Conservation (phyloP, 306 rosid species). For the Fragaria nilgerrensis region DNA sequence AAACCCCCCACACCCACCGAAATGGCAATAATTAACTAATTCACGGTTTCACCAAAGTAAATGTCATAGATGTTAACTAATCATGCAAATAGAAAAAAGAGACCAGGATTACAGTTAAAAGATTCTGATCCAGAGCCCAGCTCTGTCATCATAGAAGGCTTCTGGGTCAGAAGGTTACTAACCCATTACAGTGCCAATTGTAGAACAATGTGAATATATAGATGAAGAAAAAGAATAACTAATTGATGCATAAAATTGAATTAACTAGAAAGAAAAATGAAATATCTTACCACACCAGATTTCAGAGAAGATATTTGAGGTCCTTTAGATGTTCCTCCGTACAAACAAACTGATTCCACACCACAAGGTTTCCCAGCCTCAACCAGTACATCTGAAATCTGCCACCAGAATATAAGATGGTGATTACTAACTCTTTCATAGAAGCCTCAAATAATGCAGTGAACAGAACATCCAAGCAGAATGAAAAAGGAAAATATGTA, state of each 20-base stretch:
- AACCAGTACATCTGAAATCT: conserved; percentile 86
- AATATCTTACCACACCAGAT: conserved; percentile 83
- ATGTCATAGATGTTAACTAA: neutral
- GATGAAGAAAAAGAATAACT: neutral
- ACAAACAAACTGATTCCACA: conserved; percentile 68
- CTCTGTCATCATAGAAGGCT: neutral
- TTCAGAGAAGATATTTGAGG: conserved; percentile 76
- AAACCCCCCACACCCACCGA: neutral
- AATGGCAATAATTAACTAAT: neutral
- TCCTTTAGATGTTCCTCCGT: conserved; percentile 91
- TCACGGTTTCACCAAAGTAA: neutral
- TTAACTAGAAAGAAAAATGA: conserved; percentile 25
- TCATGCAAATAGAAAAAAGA: neutral
- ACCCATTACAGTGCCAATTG: neutral
- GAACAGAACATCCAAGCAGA: neutral
- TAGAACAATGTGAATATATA: neutral
- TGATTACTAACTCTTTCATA: conserved; percentile 7
- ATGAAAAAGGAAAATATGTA: neutral
- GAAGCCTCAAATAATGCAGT: neutral
- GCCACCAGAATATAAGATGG: conserved; percentile 26
- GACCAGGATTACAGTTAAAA: neutral
- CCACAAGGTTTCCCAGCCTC: conserved; percentile 85
- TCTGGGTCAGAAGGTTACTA: neutral
- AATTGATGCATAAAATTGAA: neutral
- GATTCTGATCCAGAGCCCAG: neutral